These are phyloP conservation scores for Pyrenophora teres DNA, from an alignment of 2,329 filamentous ascomycete genomes.

Conservation along the genomic window DNA sequence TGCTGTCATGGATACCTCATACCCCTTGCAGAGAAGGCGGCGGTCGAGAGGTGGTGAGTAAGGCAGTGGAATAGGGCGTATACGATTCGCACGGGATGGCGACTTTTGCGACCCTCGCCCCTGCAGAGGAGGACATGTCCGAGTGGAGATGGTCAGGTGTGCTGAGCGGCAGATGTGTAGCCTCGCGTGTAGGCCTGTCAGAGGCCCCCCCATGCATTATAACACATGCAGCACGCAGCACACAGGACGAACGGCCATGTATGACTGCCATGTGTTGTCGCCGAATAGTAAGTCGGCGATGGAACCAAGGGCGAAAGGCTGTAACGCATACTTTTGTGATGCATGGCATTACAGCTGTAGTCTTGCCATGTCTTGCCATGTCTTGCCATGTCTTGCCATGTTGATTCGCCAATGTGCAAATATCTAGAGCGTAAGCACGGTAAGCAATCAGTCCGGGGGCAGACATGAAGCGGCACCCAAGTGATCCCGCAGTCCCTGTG, in stretches of 20 bases:
- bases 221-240: slow-evolving; percentile 5
- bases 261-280: slow-evolving; percentile 9
- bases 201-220: slow-evolving; percentile 8
- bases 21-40: slow-evolving; percentile 7
- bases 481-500: slow-evolving; percentile 26
- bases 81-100: slow-evolving; percentile 6
- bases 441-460: slow-evolving; percentile 38
- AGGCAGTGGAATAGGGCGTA: slow-evolving; percentile 3
- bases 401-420: slow-evolving; percentile 32
- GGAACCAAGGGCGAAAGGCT: slow-evolving; percentile 7
- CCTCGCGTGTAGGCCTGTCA: slow-evolving; percentile 19
- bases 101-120: slow-evolving; percentile 18
- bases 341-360: slow-evolving; percentile 11
- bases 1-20: slow-evolving; percentile 19
- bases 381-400: background rate
- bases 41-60: slow-evolving; percentile 8
- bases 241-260: slow-evolving; percentile 14
- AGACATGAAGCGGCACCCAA: slow-evolving; percentile 26
- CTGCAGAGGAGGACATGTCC: slow-evolving; percentile 19
- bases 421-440: slow-evolving; percentile 42
- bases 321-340: slow-evolving; percentile 12
- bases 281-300: slow-evolving; percentile 16
- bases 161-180: slow-evolving; percentile 27
- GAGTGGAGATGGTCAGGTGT: slow-evolving; percentile 23
- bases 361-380: slow-evolving; percentile 6